Base-by-base conservation (phyloP, 768 basidiomycete genomes). In the Panellus pusillus region DNA sequence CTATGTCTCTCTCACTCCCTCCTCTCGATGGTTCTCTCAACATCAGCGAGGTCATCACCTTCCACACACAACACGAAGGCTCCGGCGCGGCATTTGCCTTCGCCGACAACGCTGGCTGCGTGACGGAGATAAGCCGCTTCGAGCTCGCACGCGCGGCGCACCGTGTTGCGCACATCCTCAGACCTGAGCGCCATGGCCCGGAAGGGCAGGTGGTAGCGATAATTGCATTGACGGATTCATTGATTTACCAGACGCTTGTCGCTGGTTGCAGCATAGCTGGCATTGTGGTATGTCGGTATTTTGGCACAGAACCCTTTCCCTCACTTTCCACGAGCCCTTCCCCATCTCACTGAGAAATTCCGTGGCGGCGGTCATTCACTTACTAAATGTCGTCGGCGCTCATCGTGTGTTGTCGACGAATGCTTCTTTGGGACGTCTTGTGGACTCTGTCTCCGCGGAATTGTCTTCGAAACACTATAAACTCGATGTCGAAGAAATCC, bases 61-160 rank as follows among this genome's bases (percentile, higher is more conserved):
- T n/a, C n/a, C n/a, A n/a, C n/a, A n/a, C n/a, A n/a, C n/a, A n/a
- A n/a, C n/a, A n/a, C n/a, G n/a, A n/a, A n/a, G n/a, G n/a, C n/a
- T n/a, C n/a, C n/a, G n/a, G n/a, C n/a, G n/a, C n/a, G n/a, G n/a
- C n/a, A n/a, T n/a, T n/a, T n/a, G n/a, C n/a, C n/a, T n/a, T n/a
- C n/a, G n/a, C n/a, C n/a, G n/a, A n/a, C n/a, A n/a, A n/a, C n/a
- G n/a, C n/a, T n/a, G n/a, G n/a, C n/a, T n/a, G n/a, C n/a, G n/a
- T n/a, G n/a, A n/a, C n/a, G n/a, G n/a, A n/a, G n/a, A n/a, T n/a
- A n/a, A n/a, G n/a, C 6, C 70, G 71, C 46, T 50, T 76, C 8
- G 76, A 80, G 48, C 80, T 79, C 57, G 70, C 68, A 15, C 71
- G 72, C 8, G 79, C 78, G 12, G 70, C 68, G 40, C 73, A 79